These are phyloP conservation scores for Ceratopteris richardii DNA, from an alignment of 75 land plant species.

Conservation along the genomic window DNA sequence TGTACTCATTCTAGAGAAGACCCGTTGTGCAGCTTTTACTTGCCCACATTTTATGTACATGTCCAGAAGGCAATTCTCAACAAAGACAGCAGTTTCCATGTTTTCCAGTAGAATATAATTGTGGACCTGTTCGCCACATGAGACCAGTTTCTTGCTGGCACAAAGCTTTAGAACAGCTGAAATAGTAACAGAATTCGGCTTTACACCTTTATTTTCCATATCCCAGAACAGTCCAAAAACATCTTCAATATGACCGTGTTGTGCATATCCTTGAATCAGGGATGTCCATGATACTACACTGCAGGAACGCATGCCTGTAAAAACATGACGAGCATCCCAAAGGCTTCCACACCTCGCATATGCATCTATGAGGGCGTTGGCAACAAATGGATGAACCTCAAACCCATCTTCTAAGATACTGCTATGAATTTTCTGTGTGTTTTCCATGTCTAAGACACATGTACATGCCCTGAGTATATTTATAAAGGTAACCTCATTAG, in stretches of 20 bases:
- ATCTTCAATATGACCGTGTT: constrained; percentile 24
- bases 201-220: constrained; percentile 20
- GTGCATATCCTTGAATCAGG: constrained; percentile 37
- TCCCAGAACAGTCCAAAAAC: constrained; percentile 27
- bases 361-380: constrained; percentile 62
- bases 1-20: constrained; percentile 44
- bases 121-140: constrained; percentile 26
- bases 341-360: constrained; percentile 56
- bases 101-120: constrained; percentile 18
- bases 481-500: constrained; percentile 39
- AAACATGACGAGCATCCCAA: constrained; percentile 18
- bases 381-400: constrained; percentile 20
- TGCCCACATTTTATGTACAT: constrained; percentile 59
- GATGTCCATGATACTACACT: constrained; percentile 52
- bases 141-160: not conserved
- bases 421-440: constrained; percentile 31
- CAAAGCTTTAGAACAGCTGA: constrained; percentile 22
- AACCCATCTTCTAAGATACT: constrained; percentile 17
- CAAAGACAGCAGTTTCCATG: constrained; percentile 13
- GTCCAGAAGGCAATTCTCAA: constrained; percentile 40
- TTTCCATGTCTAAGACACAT: constrained; percentile 20
- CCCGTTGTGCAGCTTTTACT: constrained; percentile 36
- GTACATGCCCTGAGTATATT: constrained; percentile 31
- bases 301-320: constrained; percentile 18
- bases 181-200: constrained; percentile 40